Conservation (phyloP, 305 asterid genomes). For the Fraxinus greggii region DNA sequence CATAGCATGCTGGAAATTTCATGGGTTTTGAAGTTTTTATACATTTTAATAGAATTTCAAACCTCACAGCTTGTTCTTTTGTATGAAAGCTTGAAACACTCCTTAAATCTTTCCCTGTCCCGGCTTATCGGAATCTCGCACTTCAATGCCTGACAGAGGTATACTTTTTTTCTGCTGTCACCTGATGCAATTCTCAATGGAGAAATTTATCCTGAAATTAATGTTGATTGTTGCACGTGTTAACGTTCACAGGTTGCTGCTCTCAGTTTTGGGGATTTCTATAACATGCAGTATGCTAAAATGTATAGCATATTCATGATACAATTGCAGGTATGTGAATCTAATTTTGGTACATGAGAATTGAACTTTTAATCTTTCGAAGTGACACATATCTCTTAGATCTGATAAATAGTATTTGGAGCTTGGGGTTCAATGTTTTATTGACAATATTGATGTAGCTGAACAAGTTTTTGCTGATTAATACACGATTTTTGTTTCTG, state of each 20-base stretch:
- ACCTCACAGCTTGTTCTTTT: conserved; percentile 23
- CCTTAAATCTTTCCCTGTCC: conserved; percentile 67
- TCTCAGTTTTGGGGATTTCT: conserved; percentile 86
- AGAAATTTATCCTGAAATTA: neutral
- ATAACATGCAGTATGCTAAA: conserved; percentile 70
- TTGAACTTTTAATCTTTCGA: neutral
- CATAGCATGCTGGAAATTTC: neutral
- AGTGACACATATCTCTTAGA: neutral
- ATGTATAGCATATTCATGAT: conserved; percentile 76
- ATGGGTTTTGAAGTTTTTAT: conserved; percentile 10
- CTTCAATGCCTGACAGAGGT: conserved; percentile 96
- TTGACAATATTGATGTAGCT: neutral
- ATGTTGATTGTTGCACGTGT: conserved; percentile 1
- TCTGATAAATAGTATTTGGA: neutral
- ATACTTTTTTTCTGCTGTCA: conserved; percentile 12
- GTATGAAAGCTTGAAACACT: conserved; percentile 79
- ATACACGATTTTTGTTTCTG: conserved; percentile 17
- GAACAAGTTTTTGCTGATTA: conserved; percentile 24
- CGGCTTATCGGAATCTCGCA: conserved; percentile 87
- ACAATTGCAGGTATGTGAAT: conserved; percentile 76
- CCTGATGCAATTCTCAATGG: neutral
- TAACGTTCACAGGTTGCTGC: conserved; percentile 77
- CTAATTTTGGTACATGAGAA: neutral
- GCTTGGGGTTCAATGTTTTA: conserved; percentile 13
- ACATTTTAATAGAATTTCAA: conserved; percentile 12